Evolutionary conservation across 2,329 filamentous ascomycete genomes (phyloP).

Genomic region (Aspergillus piperis): DNA sequence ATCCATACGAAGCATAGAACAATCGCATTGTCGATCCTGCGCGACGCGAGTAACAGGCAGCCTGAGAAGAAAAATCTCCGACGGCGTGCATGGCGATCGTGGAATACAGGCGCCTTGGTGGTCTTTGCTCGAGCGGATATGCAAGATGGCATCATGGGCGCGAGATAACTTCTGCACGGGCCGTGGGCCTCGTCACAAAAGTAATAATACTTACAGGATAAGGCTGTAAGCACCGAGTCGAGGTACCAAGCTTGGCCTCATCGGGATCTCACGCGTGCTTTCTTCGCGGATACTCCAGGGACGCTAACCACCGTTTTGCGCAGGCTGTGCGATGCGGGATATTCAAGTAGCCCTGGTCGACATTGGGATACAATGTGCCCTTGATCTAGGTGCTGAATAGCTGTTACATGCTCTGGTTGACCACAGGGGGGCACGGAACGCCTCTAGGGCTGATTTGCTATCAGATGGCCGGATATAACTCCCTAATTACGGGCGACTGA

Average conservation of each 20-base stretch:
- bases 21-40: conserved; percentile 10
- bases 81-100: not conserved
- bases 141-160: conserved; percentile 9
- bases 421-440: not conserved
- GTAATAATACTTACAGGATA: not conserved
- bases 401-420: not conserved
- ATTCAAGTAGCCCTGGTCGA: not conserved
- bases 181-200: not conserved
- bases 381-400: not conserved
- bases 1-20: not conserved
- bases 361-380: not conserved
- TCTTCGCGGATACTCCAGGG: not conserved
- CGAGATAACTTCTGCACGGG: not conserved
- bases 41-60: conserved; percentile 6
- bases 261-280: not conserved
- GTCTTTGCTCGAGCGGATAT: conserved; percentile 1
- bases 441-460: conserved; percentile 1
- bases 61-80: conserved; percentile 3
- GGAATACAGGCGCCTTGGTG: not conserved
- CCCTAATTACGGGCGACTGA: not conserved
- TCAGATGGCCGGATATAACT: conserved; percentile 3
- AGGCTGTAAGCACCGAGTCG: not conserved
- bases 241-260: not conserved
- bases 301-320: not conserved
- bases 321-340: not conserved